Evolutionary conservation across 495 filamentous ascomycete species (phyloP), one percentile per base, ranked within the genome.

Genomic region (Xylaria nigripes): DNA sequence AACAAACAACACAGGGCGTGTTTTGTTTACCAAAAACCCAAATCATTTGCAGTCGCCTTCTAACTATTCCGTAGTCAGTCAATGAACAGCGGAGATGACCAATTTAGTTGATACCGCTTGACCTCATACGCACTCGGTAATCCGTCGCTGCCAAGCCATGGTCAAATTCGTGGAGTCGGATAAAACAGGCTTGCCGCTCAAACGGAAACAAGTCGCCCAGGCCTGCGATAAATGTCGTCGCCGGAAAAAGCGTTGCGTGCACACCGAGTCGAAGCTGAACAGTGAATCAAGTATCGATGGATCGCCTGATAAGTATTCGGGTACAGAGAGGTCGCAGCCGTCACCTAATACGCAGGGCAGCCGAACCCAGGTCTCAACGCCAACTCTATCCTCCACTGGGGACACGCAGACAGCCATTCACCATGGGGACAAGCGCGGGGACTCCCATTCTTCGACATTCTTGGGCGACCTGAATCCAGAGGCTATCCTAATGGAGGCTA

Each of bases 391-490:
- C 36, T 48, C 53, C 0, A 32, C 25, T 1, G 25, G 27, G 22
- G 38, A 55, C n/a, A 38, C 46, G n/a, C 18, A 15, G 8, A 49
- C 55, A 13, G 48, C 45, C 12, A 32, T 52, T 15, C 32, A 42
- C 9, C 43, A 57, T 40, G 45, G 29, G 32, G 32, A 55, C 8
- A 54, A 42, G 40, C 50, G 21, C 36, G 15, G 27, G 2, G 59
- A 64, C n/a, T 45, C 41, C 10, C 64, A 56, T 10, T 42, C 61
- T 1, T 65, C 74, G 15, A 63, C 72, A 1, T 82, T 79, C 44
- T 63, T 79, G 18, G 76, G 77, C 22, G 77, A 81, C 44, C 49
- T 76, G 12, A 80, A 74, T 59, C 77, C 77, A n/a, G 75, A 79
- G 57, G 70, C 72, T 23, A 72, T 77, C 9, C 67, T 81, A 21